Base-by-base conservation (phyloP, 2,329 filamentous ascomycete species). In the Colletotrichum melonis region DNA sequence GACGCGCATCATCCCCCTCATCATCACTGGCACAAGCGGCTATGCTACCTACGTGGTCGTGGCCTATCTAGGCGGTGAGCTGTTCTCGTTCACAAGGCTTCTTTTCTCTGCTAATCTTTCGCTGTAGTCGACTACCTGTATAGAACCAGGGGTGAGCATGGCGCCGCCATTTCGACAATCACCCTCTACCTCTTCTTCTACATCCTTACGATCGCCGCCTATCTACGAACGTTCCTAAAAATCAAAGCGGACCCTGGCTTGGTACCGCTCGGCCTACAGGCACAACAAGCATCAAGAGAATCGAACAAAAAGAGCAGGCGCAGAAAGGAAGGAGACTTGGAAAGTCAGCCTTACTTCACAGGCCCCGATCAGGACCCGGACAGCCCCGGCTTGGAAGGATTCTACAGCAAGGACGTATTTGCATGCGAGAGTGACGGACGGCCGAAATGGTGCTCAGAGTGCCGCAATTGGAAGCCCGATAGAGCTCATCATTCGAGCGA, bases 381-480 rank as follows among this genome's bases (percentile, higher is more conserved):
- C 75, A 90, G 90, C 64, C 89, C 91, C 12, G 92, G 92, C 0
- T 85, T 95, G 63, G 93, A 95, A 77, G 83, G 86, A 4, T 97
- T 97, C 80, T 97, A 97, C 79, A 92, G 89, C 75, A 94, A 93
- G 80, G 92, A 97, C 76, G 90, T 94, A 1, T 98, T 97, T 80
- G 88, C 95, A 2, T 98, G 94, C 82, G 93, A 97, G 78, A 86
- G 87, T 14, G 93, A 97, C 77, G 97, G 97, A 0, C 87, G 92
- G n/a, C 96, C 96, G 0, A 90, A 91, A 38, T 98, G 94, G 91
- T 99, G 96, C 83, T 92, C 92, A 4, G 89, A 90, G 65, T 99
- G 96, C 81, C 90, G 90, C 69, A 94, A 93, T 76, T 98, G 94
- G 91, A 98, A 98, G 82, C 92, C 93, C 0, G 96, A 98, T 79